Conservation (phyloP, 441 rosid species). For the Viola pubescens region DNA sequence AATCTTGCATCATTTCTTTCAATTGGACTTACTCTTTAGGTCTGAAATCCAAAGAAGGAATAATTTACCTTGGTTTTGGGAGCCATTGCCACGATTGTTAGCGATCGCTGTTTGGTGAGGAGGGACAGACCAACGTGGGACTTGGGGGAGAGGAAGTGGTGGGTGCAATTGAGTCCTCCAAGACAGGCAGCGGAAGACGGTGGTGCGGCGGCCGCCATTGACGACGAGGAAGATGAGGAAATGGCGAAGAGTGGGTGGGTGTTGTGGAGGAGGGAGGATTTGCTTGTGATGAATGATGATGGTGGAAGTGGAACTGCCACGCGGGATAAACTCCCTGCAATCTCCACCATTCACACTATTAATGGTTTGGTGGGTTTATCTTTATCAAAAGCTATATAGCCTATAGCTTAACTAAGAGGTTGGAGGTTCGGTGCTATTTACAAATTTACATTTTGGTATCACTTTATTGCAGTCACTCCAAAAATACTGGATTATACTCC, state of each 20-base stretch:
- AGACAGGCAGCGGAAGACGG: slow-evolving; percentile 35
- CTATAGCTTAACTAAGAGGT: no score
- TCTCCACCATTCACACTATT: slow-evolving; percentile 31
- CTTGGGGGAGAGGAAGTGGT: slow-evolving; percentile 25
- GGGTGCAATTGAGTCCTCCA: slow-evolving; percentile 16
- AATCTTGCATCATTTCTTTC: no score
- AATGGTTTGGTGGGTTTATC: slow-evolving; percentile 11
- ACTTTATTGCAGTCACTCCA: no score
- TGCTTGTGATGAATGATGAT: slow-evolving; percentile 11
- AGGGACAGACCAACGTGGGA: slow-evolving; percentile 19
- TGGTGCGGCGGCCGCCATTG: slow-evolving; percentile 56
- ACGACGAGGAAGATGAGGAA: not conserved
- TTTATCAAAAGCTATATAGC: no score
- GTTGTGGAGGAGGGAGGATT: not conserved
- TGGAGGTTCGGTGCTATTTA: no score
- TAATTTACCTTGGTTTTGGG: slow-evolving; percentile 52
- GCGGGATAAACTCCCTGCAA: slow-evolving; percentile 19
- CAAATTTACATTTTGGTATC: no score
- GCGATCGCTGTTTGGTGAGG: slow-evolving; percentile 26
- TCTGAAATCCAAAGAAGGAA: not conserved
- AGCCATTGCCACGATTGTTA: slow-evolving; percentile 68
- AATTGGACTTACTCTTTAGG: not conserved
- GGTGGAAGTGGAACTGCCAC: slow-evolving; percentile 39
- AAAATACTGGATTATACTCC: no score
- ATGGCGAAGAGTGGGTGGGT: not conserved